Evolutionary conservation across 202 grass and related monocot species (phyloP).

Genomic region (Carex sylvatica): DNA sequence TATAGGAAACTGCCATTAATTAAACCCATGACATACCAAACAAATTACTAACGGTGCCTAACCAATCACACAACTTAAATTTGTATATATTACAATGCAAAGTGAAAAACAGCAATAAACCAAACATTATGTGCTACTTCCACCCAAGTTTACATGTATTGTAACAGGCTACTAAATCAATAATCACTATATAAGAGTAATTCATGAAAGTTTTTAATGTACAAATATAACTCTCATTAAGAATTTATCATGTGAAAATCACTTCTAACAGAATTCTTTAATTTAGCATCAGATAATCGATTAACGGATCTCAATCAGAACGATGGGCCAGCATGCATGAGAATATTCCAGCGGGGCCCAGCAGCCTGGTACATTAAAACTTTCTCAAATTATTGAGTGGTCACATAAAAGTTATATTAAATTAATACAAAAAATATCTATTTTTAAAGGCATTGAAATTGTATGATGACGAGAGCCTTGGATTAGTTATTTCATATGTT

Average conservation of each 20-base stretch:
- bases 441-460: neutral
- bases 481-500: neutral
- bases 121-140: neutral
- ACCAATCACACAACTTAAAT: neutral
- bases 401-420: too few species aligned
- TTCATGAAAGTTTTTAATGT: neutral
- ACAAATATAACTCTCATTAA: neutral
- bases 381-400: too few species aligned
- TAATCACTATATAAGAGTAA: neutral
- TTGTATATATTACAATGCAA: neutral
- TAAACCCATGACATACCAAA: too few species aligned
- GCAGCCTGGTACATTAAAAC: too few species aligned
- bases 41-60: too few species aligned
- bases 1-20: too few species aligned
- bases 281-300: slow-evolving; percentile 45
- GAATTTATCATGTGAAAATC: neutral
- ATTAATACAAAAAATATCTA: neutral
- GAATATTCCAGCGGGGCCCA: too few species aligned
- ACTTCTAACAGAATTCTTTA: neutral
- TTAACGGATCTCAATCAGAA: too few species aligned
- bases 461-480: neutral
- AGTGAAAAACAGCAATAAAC: neutral
- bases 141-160: too few species aligned
- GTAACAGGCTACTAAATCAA: neutral
- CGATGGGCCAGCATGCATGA: too few species aligned